Evolutionary conservation across 345 rosid genomes (phyloP), one percentile per base, ranked within the genome.

Genomic region (Aegle marmelos): DNA sequence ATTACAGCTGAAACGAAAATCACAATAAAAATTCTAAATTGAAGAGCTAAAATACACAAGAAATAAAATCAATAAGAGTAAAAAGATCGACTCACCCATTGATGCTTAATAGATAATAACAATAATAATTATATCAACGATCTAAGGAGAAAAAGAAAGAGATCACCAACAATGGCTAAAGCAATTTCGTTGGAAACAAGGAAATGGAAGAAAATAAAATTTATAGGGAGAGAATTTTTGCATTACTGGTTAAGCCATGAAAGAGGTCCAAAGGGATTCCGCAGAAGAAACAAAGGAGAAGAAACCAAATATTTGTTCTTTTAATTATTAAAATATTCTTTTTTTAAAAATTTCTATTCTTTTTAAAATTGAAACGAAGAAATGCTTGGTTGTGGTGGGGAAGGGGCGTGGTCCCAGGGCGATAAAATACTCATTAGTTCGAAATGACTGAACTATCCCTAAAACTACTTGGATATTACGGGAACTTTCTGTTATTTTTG

Each of bases 351-450:
- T 36, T 19, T 16, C 37, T 64, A 61, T 54, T 72, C 34, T 2
- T 33, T 68, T 28, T 1, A 19, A 57, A 79, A 68, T 63, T 76
- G 72, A 82, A 85, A 79, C 74, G 81, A 76, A 74, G 80, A 85
- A 82, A 85, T 80, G 86, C 84, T 82, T 80, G 89, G 89, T 80
- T 78, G 88, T 83, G 90, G 91, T 85, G 87, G 88, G 89, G 86
- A 79, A 81, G 80, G 85, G 74, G 7, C 59, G 83, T 83, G 90
- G 89, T 83, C 88, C 91, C 72, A 17, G 68, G 54, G 14, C 58
- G 79, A 72, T 80, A 80, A 71, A 58, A 53, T 76, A 80, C 33
- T 72, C 64, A 33, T 24, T 28, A 0, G 8, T 2, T 2, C 62
- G 9, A 36, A 56, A 67, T 67, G 73, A 85, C 89, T 3, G 17